Evolutionary conservation across 2,329 filamentous ascomycete species (phyloP), one percentile per base, ranked within the genome.

Genomic region (Bipolaris oryzae): DNA sequence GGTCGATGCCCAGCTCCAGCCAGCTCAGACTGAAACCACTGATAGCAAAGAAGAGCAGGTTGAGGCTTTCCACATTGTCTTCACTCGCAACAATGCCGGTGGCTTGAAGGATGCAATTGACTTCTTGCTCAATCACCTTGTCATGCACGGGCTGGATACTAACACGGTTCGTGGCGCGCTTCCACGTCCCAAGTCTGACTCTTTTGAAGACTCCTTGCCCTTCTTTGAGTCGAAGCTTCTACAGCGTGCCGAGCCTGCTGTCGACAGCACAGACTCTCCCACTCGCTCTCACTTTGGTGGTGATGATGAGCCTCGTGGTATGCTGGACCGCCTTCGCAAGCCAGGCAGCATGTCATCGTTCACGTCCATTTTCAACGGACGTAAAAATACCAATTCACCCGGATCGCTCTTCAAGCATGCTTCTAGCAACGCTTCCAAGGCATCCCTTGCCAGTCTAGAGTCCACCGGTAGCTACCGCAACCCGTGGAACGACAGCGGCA

Each of bases 161-260:
- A 75, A 65, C 55, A 88, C 92, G 39, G 88, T 98, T 70, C 96
- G 96, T 76, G 95, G 95, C 50, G 89, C 92, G n/a, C 95, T 98
- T 63, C 92, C 94, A 18, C 90, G 95, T n/a, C 95, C 95, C 61
- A 97, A 98, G 80, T 98, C 95, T 1, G 95, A 99, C 76, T 97
- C 95, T 0, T 99, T 99, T 64, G 95, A 99, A 75, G 94, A 99
- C 69, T 96, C 94, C 7, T 84, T 98, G 50, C 94, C 93, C 55
- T 98, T 93, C 80, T 99, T 99, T 72, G 91, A 97, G 74, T 97
- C 94, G 2, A 98, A 97, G 80, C 85, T 99, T 43, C 85, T 99
- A 51, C 95, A 98, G 77, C 92, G 96, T 69, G 93, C 94, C 3
- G 92, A 94, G 34, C 85, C 90, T 4, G 86, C 90, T 1, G 84